Conservation (phyloP, 345 rosid species). For the Leavenworthia alabamica region DNA sequence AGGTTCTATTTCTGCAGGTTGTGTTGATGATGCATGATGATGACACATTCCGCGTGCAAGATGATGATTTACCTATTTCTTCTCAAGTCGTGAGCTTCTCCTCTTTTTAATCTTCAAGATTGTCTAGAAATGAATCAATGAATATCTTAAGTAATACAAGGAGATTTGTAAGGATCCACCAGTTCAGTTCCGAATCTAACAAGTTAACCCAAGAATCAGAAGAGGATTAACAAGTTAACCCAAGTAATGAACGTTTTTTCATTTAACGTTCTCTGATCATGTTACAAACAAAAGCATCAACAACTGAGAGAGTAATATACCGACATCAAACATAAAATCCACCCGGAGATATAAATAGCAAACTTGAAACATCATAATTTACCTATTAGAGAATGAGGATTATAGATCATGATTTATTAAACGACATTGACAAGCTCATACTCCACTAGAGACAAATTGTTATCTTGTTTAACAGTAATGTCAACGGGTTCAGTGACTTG, state of each 20-base stretch:
- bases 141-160: background rate
- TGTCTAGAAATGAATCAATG: background rate
- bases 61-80: background rate
- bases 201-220: background rate
- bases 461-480: constrained; percentile 38
- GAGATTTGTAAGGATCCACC: background rate
- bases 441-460: constrained; percentile 44
- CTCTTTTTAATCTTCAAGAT: background rate
- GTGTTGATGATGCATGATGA: constrained; percentile 26
- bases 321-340: background rate
- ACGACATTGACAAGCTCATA: constrained; percentile 47
- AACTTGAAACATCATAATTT: constrained; percentile 4
- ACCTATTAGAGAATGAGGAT: background rate
- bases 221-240: background rate
- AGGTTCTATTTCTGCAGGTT: constrained; percentile 10
- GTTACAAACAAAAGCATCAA: constrained; percentile 8
- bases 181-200: background rate
- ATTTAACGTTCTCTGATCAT: background rate
- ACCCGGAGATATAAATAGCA: constrained; percentile 9
- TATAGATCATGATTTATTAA: constrained; percentile 37
- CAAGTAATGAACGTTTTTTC: background rate
- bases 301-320: background rate
- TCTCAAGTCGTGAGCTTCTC: background rate
- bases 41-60: background rate
- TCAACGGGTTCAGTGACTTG: constrained; percentile 37